These are phyloP conservation scores for Chloromonas sp. DNA, from an alignment of 163 green algal genomes.

Conservation along the genomic window DNA sequence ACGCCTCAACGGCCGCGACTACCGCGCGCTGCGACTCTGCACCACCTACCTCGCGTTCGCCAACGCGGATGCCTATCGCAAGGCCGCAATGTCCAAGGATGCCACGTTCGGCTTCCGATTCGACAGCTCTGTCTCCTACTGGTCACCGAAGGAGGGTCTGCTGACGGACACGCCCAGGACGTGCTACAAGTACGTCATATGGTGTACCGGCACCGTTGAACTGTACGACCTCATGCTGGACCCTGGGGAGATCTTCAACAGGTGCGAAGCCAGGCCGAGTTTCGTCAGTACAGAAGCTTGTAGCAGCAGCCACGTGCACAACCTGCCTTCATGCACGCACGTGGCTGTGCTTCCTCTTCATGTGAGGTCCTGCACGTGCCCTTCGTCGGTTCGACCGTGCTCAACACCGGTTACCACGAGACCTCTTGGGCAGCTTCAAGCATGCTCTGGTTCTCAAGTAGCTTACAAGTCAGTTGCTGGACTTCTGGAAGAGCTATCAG, in stretches of 20 bases:
- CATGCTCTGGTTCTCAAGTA: too few species aligned
- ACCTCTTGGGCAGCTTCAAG: too few species aligned
- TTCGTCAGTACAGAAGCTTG: too few species aligned
- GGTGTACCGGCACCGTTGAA: conserved; percentile 4
- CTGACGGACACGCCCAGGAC: background rate
- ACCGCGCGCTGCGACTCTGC: conserved; percentile 21
- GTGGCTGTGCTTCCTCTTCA: too few species aligned
- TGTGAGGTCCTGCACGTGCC: too few species aligned
- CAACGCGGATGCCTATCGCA: background rate
- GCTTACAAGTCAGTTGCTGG: too few species aligned
- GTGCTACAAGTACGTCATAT: conserved; percentile 14
- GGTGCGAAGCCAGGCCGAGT: background rate
- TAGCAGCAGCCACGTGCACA: too few species aligned
- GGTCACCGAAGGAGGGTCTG: background rate
- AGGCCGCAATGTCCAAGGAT: background rate
- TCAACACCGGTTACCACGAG: too few species aligned
- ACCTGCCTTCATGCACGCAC: too few species aligned
- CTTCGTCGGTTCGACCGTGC: too few species aligned
- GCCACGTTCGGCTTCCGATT: background rate
- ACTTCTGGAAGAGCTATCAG: too few species aligned
- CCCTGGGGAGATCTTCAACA: conserved; percentile 7
- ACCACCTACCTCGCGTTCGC: conserved; percentile 15
- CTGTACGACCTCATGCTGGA: conserved; percentile 8
- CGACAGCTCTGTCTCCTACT: background rate
- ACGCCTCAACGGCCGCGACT: conserved; percentile 17